Evolutionary conservation across 306 rosid species (phyloP).

Genomic region (Gleditsia sinensis): DNA sequence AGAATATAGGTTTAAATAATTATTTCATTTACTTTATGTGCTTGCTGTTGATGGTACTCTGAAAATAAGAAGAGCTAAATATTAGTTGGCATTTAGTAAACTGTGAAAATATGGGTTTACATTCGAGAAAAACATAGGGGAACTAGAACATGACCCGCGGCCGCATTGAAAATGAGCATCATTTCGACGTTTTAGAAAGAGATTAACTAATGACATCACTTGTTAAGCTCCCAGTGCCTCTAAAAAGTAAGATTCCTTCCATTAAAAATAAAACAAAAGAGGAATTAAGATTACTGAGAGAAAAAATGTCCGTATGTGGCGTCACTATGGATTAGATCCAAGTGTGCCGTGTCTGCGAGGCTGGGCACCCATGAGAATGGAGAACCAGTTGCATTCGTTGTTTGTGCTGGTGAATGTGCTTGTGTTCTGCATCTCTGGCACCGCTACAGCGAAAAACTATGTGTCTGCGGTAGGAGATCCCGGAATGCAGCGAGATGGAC

Average conservation of each 20-base stretch:
- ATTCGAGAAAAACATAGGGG: not conserved
- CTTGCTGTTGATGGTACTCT: not conserved
- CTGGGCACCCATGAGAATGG: not conserved
- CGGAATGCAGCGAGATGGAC: constrained; percentile 77
- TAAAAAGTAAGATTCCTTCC: not conserved
- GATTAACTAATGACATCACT: not conserved
- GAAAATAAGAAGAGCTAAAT: not conserved
- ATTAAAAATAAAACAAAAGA: no score
- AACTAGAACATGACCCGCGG: not conserved
- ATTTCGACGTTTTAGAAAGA: not conserved
- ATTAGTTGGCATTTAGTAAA: not conserved
- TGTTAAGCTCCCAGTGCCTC: not conserved
- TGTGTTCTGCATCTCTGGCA: constrained; percentile 27
- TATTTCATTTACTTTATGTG: no score
- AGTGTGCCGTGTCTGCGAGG: not conserved
- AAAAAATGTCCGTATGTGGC: not conserved
- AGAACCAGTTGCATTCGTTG: not conserved
- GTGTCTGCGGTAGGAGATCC: constrained; percentile 81
- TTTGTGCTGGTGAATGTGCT: constrained; percentile 27
- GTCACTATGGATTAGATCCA: not conserved
- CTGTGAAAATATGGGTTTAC: not conserved
- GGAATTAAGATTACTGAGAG: no score
- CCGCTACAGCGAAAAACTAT: constrained; percentile 25
- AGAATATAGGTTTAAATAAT: no score
- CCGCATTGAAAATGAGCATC: not conserved